Evolutionary conservation across 2,329 filamentous ascomycete species (phyloP), one percentile per base, ranked within the genome.

Genomic region (Aspergillus costaricaensis): DNA sequence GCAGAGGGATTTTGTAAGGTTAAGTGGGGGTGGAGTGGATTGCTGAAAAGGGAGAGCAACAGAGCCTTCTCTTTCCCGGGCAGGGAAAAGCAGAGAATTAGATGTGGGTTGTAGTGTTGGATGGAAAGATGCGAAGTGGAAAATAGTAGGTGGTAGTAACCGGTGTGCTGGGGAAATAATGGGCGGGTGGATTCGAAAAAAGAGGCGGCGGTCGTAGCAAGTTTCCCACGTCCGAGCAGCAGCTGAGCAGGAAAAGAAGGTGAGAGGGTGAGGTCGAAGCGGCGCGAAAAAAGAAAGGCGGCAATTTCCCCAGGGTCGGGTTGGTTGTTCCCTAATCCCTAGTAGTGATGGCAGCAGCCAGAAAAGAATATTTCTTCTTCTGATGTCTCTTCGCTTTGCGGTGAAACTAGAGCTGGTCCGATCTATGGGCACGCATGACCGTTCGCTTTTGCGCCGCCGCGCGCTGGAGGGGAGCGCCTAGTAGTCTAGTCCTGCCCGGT

Each of bases 391-490:
- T 36, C 50, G 58, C 55, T 57, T 64, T 63, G 63, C 59, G 65
- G 63, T 68, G 65, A 68, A 67, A 67, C 57, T 63, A 47, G 12
- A 63, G 57, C 57, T 62, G 60, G 60, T 58, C 60, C 61, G 67
- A 72, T 68, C 65, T 67, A 68, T 65, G 68, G 65, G 68, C 64
- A 71, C 71, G 67, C 71, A 74, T 74, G 70, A 73, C 69, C 69
- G 63, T 65, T 67, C 61, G 59, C 60, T 66, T 36, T 57, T 62
- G 63, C 67, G 65, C 61, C 63, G 66, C 62, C 53, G 44, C 48
- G 55, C 23, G 51, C 44, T 58, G 58, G 66, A 67, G 66, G 63
- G 65, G 67, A 69, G 65, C 63, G 64, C 61, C 68, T 68, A 65
- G 63, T 49, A 27, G 64, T 60, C 68, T 68, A 65, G 63, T 49